Conservation (phyloP, 176 grass and related monocot genomes). For the Oryza meridionalis region DNA sequence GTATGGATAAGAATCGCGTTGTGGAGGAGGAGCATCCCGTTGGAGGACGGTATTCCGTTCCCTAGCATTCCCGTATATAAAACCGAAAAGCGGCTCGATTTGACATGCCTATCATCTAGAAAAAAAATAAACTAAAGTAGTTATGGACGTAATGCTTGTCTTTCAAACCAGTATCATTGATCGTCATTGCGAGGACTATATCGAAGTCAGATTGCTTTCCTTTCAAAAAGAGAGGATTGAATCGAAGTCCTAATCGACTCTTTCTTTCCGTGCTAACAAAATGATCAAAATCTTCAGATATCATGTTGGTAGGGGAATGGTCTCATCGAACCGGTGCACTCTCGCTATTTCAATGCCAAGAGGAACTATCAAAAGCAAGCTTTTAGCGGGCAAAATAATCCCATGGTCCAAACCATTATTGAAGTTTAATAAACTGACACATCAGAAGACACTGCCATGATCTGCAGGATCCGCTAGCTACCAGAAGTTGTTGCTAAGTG, state of each 20-base stretch:
- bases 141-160: background rate
- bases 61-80: too few species aligned
- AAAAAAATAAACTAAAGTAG: background rate
- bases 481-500: background rate
- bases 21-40: too few species aligned
- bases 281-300: background rate
- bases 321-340: background rate
- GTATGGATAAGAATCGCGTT: too few species aligned
- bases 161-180: background rate
- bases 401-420: background rate
- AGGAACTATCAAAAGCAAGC: too few species aligned
- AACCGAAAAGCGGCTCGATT: background rate
- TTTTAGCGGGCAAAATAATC: background rate
- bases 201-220: background rate
- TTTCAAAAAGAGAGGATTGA: background rate
- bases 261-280: constrained; percentile 13
- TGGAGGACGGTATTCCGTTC: too few species aligned
- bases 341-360: constrained; percentile 26
- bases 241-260: constrained; percentile 30
- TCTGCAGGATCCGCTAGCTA: background rate
- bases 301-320: constrained; percentile 14
- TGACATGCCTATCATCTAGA: background rate
- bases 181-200: background rate
- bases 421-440: background rate
- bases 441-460: background rate